Evolutionary conservation across 345 rosid genomes (phyloP).

Genomic region (Pugionium dolabratum): DNA sequence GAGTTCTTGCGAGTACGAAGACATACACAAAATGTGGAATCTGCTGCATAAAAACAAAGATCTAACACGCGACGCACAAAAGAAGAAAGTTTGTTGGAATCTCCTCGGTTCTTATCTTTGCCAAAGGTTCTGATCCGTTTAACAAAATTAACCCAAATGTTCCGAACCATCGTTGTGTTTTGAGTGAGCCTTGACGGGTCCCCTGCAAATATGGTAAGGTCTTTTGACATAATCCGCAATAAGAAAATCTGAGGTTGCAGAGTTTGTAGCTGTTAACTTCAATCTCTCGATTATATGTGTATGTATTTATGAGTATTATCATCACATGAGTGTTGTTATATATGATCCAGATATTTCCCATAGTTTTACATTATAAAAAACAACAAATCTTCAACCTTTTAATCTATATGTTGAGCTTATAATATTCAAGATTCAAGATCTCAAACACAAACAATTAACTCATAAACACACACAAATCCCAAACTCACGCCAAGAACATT

Average conservation of each 20-base stretch:
- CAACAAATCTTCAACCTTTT: neutral
- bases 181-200: constrained; percentile 38
- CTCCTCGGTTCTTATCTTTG: constrained; percentile 39
- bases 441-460: too few species aligned
- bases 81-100: constrained; percentile 42
- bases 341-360: constrained; percentile 20
- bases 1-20: constrained; percentile 56
- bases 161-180: constrained; percentile 30
- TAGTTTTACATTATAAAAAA: neutral
- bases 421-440: neutral
- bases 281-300: too few species aligned
- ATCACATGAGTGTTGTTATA: constrained; percentile 28
- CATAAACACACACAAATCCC: too few species aligned
- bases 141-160: neutral
- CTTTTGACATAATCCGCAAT: constrained; percentile 8
- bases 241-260: constrained; percentile 10
- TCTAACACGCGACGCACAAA: constrained; percentile 22
- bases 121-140: constrained; percentile 36
- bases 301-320: constrained; percentile 8
- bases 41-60: constrained; percentile 42
- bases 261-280: constrained; percentile 11
- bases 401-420: neutral
- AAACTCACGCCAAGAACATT: too few species aligned
- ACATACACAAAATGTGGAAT: constrained; percentile 57
- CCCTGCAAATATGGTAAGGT: constrained; percentile 34